Conservation (phyloP, 2,329 filamentous ascomycete genomes). For the Aureobasidium subglaciale region DNA sequence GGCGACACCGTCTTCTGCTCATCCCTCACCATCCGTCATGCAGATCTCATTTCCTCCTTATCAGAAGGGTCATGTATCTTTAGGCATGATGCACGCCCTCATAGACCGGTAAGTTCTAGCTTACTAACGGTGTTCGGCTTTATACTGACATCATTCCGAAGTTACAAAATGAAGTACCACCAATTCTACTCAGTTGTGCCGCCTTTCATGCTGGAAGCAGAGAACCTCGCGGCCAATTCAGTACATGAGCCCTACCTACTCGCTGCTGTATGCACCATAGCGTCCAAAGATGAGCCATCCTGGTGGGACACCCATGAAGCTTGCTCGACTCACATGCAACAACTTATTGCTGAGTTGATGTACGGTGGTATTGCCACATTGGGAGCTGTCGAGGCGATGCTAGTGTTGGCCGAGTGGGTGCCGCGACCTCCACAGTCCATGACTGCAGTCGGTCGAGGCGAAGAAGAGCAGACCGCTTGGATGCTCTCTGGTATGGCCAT, state of each 20-base stretch:
- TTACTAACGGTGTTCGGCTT: not conserved
- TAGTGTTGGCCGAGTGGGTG: conserved; percentile 30
- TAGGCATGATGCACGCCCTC: conserved; percentile 26
- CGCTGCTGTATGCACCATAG: conserved; percentile 28
- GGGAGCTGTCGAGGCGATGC: conserved; percentile 29
- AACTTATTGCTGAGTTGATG: conserved; percentile 26
- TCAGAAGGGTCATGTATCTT: conserved; percentile 22
- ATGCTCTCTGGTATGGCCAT: conserved; percentile 30
- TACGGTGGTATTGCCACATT: conserved; percentile 27
- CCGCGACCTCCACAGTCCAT: conserved; percentile 24
- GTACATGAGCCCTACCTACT: conserved; percentile 27
- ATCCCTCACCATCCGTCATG: not conserved
- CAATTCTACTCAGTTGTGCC: conserved; percentile 29
- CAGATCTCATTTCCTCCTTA: conserved; percentile 23
- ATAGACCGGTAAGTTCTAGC: conserved; percentile 14
- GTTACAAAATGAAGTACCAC: conserved; percentile 28
- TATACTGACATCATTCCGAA: not conserved
- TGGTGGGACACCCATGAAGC: conserved; percentile 29
- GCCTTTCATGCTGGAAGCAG: conserved; percentile 24
- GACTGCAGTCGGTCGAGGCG: conserved; percentile 26
- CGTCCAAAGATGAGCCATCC: conserved; percentile 27
- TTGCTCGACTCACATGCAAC: conserved; percentile 29
- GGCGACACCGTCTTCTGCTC: not conserved
- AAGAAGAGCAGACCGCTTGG: conserved; percentile 30
- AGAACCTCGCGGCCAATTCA: conserved; percentile 24